A percentile compares a stretch with the other conserved stretches of the same genome.
phyloP scores from a whole-genome alignment of 345 rosid genomes.

The Melaleuca quinquenervia region DNA sequence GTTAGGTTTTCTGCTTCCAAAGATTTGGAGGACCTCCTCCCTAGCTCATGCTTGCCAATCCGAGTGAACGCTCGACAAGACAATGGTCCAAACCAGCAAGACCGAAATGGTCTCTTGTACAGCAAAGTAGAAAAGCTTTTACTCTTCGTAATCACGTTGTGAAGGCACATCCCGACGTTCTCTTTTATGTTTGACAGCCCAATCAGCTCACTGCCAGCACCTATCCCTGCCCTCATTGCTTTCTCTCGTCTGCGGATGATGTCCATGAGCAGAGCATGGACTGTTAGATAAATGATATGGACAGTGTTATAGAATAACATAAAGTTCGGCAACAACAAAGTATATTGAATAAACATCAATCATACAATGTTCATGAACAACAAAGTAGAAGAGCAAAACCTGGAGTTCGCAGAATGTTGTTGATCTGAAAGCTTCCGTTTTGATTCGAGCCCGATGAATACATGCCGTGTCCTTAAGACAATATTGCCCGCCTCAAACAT shows the following conservation, averaged over 20 bases:
- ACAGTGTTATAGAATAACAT: too few relatives aligned
- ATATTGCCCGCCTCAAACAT: too few relatives aligned
- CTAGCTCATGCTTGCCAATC: slow-evolving; percentile 58
- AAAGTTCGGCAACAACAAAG: too few relatives aligned
- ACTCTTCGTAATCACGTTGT: slow-evolving; percentile 54
- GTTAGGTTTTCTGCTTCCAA: slow-evolving; percentile 18
- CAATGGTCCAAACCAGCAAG: slow-evolving; percentile 46
- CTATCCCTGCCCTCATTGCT: slow-evolving; percentile 21
- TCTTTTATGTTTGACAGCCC: slow-evolving; percentile 30
- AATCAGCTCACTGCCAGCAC: slow-evolving; percentile 15
- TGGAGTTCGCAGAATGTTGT: too few relatives aligned
- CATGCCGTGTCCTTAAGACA: too few relatives aligned
- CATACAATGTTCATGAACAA: too few relatives aligned
- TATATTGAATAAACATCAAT: too few relatives aligned
- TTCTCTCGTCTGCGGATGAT: slow-evolving; percentile 23
- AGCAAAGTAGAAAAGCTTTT: slow-evolving; percentile 51
- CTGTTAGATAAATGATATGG: too few relatives aligned
- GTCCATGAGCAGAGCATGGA: slow-evolving; percentile 15
- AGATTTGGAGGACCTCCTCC: slow-evolving; percentile 42
- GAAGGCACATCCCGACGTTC: slow-evolving; percentile 10
- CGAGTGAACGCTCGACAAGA: slow-evolving; percentile 30
- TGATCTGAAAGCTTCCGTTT: too few relatives aligned
- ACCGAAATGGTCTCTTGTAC: slow-evolving; percentile 57
- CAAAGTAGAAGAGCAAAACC: too few relatives aligned
- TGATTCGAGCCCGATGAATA: too few relatives aligned